Evolutionary conservation across 257 asterid species (phyloP), one percentile per base, ranked within the genome.

Genomic region (Ballota nigra): DNA sequence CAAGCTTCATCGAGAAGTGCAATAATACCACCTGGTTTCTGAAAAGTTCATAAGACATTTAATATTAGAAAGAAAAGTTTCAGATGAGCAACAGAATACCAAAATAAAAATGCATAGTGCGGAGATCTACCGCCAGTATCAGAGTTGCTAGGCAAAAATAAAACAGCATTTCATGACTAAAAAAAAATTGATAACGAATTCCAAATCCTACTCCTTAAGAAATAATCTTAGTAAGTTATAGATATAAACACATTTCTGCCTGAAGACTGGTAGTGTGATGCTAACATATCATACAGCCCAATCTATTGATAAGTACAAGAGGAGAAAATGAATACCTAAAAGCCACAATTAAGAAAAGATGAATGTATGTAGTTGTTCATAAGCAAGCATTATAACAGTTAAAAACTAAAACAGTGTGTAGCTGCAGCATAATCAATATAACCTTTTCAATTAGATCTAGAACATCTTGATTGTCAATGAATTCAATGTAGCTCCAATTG

Each of bases 1-100:
- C 99, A 95, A 71, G 99, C 98, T 88, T 95, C 98, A 83, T 95
- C 99, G 51, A 95, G 96, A 77, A 95, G 99, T 51, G 99, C 98
- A 28, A 95, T 90, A 38, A 95, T 89, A 77, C 99, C 99, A 29
- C 99, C 99, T 29, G 97, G 97, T 86, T 95, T 95, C 99, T 95
- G 96, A 66, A 75, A 31, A 70, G 74, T 75, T 61, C 63, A 29
- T 63, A 74, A 75, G 73, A 76, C 18, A 64, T 29, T 24, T 13
- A 31, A 64, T 36, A 68, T 77, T 52, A 73, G 84, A 73, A 72
- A 64, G 29, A 23, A 57, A 16, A 41, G 52, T 28, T 10, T 66
- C 33, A 41, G 43, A 71, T 51, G 31, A 18, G 31, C 5, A 1
- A 59, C 20, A 1, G 33, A 6, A 31, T 41, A 36, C 52, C 23